Evolutionary conservation across 331 rosid species (phyloP).

Genomic region (Saraca asoca): DNA sequence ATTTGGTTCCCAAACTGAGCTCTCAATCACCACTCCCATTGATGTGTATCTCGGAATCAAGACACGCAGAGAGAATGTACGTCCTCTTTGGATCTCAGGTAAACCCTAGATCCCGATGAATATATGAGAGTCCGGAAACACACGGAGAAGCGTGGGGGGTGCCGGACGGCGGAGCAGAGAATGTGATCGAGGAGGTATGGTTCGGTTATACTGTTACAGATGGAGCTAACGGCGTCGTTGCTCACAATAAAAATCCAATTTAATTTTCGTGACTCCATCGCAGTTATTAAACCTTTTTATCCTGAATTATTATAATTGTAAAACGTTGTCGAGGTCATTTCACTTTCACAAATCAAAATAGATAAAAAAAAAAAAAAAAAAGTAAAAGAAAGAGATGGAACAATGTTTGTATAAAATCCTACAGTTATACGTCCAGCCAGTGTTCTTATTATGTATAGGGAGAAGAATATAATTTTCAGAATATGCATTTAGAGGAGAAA

Average conservation of each 20-base stretch:
- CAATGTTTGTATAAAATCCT: too few relatives aligned
- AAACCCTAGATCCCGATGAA: constrained; percentile 42
- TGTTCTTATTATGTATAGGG: too few relatives aligned
- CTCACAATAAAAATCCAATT: neutral
- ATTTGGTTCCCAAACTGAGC: constrained; percentile 82
- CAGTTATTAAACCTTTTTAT: too few relatives aligned
- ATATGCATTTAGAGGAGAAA: too few relatives aligned
- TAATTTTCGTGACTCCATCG: neutral
- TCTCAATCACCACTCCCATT: constrained; percentile 84
- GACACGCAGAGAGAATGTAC: neutral
- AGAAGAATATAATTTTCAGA: too few relatives aligned
- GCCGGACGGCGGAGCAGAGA: constrained; percentile 17
- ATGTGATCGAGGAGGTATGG: constrained; percentile 24
- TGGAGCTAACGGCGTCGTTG: neutral
- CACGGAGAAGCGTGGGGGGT: neutral
- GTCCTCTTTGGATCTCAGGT: constrained; percentile 35
- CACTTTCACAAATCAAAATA: too few relatives aligned
- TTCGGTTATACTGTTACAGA: constrained; percentile 6
- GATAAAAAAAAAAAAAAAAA: too few relatives aligned
- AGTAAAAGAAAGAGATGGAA: too few relatives aligned
- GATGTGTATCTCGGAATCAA: constrained; percentile 15
- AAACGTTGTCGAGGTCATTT: too few relatives aligned
- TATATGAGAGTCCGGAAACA: constrained; percentile 5
- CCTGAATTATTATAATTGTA: too few relatives aligned
- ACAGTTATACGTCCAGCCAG: too few relatives aligned